Percentiles rank a stretch among this genome's conserved stretches.
phyloP scores from a whole-genome alignment of 2,329 filamentous ascomycete species.

The Pseudogymnoascus sp. region DNA sequence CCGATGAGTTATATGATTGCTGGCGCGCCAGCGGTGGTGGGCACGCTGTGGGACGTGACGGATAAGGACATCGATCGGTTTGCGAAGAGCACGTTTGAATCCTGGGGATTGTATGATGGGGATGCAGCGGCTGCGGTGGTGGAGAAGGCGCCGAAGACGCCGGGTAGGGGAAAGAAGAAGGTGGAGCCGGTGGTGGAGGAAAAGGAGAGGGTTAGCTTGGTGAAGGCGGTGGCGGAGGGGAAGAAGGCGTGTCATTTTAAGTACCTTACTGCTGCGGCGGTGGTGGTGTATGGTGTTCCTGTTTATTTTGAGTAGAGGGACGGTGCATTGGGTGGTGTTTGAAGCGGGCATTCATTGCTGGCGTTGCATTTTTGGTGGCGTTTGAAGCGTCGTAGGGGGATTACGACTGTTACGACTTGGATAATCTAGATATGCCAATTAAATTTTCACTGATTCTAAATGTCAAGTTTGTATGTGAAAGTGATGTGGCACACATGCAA shows the following conservation, averaged over 20 bases:
- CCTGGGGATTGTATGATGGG: constrained; percentile 64
- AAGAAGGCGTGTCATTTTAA: constrained; percentile 74
- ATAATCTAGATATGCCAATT: constrained; percentile 3
- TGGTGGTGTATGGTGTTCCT: constrained; percentile 90
- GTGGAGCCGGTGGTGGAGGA: constrained; percentile 23
- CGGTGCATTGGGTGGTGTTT: not conserved
- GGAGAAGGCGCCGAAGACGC: constrained; percentile 26
- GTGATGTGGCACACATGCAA: not conserved
- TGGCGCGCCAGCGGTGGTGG: constrained; percentile 77
- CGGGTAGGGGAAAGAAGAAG: constrained; percentile 27
- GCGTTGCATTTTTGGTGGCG: not conserved
- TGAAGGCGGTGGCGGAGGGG: constrained; percentile 72
- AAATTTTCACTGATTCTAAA: not conserved
- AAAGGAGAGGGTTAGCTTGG: constrained; percentile 47
- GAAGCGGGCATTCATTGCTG: not conserved
- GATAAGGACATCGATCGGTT: constrained; percentile 96
- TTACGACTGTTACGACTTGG: constrained; percentile 1
- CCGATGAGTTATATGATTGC: constrained; percentile 89
- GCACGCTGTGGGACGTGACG: constrained; percentile 95
- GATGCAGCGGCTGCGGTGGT: constrained; percentile 13
- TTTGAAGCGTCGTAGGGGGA: not conserved
- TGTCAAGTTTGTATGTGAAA: not conserved
- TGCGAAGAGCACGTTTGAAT: constrained; percentile 67
- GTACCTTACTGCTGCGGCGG: constrained; percentile 89
- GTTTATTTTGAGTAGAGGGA: constrained; percentile 57